Evolutionary conservation across 2,329 filamentous ascomycete species (phyloP).

Genomic region (Botrytis sinoallii): DNA sequence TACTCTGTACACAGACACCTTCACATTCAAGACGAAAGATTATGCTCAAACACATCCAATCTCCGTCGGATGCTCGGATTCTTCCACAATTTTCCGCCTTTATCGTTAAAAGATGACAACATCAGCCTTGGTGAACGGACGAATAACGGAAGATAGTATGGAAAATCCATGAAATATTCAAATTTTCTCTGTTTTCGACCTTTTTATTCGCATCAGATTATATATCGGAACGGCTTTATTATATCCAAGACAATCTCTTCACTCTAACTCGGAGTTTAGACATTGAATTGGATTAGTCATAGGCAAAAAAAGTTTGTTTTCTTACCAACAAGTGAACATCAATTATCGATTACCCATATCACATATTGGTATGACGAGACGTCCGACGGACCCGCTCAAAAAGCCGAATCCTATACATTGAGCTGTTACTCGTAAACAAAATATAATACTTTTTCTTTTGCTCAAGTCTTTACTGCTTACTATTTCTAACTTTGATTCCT

Average conservation of each 20-base stretch:
- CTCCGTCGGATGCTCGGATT: neutral
- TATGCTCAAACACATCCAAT: neutral
- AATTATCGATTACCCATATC: neutral
- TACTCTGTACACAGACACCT: neutral
- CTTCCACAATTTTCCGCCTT: neutral
- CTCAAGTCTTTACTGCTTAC: neutral
- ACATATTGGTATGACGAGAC: slow-evolving; percentile 1
- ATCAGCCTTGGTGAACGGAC: neutral
- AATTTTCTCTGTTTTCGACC: neutral
- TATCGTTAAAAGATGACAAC: neutral
- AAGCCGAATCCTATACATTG: neutral
- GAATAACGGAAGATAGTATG: neutral
- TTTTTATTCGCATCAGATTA: neutral
- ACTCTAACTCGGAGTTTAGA: neutral
- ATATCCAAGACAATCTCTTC: neutral
- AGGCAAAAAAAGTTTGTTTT: neutral
- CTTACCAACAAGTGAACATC: slow-evolving; percentile 2
- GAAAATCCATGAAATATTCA: neutral
- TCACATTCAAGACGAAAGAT: neutral
- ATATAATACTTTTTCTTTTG: neutral
- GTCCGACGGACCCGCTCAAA: slow-evolving; percentile 13
- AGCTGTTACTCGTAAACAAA: neutral
- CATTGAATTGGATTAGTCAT: neutral
- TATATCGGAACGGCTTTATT: neutral
- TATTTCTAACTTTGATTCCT: neutral